These are phyloP conservation scores for Neurospora sp. DNA, from an alignment of 495 filamentous ascomycete species.

Conservation along the genomic window DNA sequence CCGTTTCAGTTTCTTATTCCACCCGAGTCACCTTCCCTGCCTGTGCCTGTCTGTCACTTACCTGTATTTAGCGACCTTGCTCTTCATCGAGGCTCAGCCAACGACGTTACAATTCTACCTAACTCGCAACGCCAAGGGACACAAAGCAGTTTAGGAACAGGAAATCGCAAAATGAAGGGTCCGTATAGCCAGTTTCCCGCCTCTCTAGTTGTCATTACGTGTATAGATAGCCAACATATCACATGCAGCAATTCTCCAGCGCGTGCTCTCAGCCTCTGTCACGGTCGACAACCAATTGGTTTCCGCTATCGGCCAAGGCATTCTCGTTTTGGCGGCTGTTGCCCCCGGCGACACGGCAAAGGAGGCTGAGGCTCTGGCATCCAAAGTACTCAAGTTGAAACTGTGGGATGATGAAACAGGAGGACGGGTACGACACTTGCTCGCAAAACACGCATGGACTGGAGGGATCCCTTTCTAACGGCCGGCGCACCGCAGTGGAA, in stretches of 20 bases:
- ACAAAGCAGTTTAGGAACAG: neutral
- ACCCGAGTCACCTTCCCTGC: neutral
- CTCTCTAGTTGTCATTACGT: slow-evolving; percentile 2
- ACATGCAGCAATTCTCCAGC: slow-evolving; percentile 73
- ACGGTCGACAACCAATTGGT: slow-evolving; percentile 87
- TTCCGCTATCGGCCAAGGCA: slow-evolving; percentile 78
- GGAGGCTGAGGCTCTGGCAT: slow-evolving; percentile 72
- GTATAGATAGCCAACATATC: neutral
- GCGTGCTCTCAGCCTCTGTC: slow-evolving; percentile 95
- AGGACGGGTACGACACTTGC: slow-evolving; percentile 35
- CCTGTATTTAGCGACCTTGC: neutral
- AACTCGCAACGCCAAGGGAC: neutral
- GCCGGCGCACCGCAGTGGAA: slow-evolving; percentile 57
- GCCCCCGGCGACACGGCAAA: slow-evolving; percentile 83
- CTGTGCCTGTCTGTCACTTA: neutral
- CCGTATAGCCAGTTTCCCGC: neutral
- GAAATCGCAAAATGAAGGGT: slow-evolving; percentile 20
- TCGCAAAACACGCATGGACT: neutral
- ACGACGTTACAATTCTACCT: neutral
- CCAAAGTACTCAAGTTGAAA: slow-evolving; percentile 79
- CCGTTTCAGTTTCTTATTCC: neutral
- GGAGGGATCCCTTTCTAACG: slow-evolving; percentile 1
- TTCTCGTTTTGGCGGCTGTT: slow-evolving; percentile 86
- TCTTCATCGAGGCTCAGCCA: neutral
- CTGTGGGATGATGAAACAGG: slow-evolving; percentile 77